Evolutionary conservation across 2,329 filamentous ascomycete genomes (phyloP).

Genomic region (Trichoderma sp.): DNA sequence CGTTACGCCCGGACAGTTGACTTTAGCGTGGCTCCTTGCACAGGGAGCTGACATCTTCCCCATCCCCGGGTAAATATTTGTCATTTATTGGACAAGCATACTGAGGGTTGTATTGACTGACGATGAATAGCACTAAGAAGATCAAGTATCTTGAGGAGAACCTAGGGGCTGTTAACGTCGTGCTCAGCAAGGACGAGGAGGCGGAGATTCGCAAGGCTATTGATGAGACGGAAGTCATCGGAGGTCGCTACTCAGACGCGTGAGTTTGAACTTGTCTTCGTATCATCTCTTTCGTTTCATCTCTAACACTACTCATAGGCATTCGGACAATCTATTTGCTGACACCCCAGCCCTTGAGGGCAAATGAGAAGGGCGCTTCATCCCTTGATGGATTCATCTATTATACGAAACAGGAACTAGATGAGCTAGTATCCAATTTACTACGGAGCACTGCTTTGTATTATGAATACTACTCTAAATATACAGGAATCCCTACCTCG

Average conservation of each 20-base stretch:
- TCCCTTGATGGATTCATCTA: background rate
- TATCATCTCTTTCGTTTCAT: background rate
- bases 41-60: conserved; percentile 60
- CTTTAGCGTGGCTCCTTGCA: conserved; percentile 60
- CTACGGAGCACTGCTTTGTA: background rate
- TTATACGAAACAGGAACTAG: background rate
- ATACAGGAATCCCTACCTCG: background rate
- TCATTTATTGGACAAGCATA: background rate
- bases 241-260: conserved; percentile 25
- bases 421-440: background rate
- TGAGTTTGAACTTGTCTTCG: background rate
- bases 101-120: background rate
- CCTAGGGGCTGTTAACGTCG: conserved; percentile 32
- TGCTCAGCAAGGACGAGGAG: conserved; percentile 35
- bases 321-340: background rate
- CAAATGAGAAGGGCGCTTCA: background rate
- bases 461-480: background rate
- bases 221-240: conserved; percentile 28
- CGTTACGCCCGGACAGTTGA: conserved; percentile 54
- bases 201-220: conserved; percentile 32
- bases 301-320: background rate
- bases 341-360: background rate
- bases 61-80: conserved; percentile 42
- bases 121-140: conserved; percentile 39
- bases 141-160: conserved; percentile 49